Percentiles rank a stretch among this genome's conserved stretches.
Evolutionary conservation across 306 rosid genomes (phyloP).

Genomic region (Cucumis hystrix): DNA sequence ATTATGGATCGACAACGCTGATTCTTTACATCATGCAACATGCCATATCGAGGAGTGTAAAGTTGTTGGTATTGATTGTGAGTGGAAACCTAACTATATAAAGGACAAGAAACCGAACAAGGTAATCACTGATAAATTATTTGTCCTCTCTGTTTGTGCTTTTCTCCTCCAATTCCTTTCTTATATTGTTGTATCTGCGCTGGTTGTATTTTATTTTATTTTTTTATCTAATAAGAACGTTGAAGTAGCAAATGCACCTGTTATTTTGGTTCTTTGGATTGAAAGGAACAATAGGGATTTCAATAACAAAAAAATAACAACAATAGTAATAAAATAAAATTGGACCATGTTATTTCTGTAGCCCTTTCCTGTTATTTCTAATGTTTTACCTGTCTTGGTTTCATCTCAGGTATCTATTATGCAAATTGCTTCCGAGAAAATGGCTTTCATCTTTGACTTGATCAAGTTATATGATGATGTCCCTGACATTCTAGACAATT

Average conservation of each 20-base stretch:
- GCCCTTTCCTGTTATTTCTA: background rate
- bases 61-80: constrained; percentile 91
- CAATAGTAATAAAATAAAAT: too few species aligned
- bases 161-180: background rate
- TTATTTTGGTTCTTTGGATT: background rate
- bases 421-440: constrained; percentile 83
- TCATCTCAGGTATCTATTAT: constrained; percentile 80
- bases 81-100: constrained; percentile 87
- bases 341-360: background rate
- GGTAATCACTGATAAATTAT: constrained; percentile 26
- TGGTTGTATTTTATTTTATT: background rate
- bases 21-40: constrained; percentile 47
- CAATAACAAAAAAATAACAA: background rate
- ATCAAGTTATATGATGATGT: constrained; percentile 57
- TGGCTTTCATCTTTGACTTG: constrained; percentile 64
- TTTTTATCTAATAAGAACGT: background rate
- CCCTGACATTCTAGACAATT: constrained; percentile 44
- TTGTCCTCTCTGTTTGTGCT: background rate
- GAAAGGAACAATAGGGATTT: background rate
- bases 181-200: background rate
- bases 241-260: background rate
- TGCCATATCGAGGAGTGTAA: constrained; percentile 56
- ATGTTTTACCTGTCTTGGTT: background rate
- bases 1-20: constrained; percentile 71
- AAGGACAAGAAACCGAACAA: constrained; percentile 73